Percentiles rank a stretch among this genome's conserved stretches.
These are phyloP conservation scores for Lathyrus tuberosus DNA, from an alignment of 306 rosid genomes.

Conservation along the genomic window DNA sequence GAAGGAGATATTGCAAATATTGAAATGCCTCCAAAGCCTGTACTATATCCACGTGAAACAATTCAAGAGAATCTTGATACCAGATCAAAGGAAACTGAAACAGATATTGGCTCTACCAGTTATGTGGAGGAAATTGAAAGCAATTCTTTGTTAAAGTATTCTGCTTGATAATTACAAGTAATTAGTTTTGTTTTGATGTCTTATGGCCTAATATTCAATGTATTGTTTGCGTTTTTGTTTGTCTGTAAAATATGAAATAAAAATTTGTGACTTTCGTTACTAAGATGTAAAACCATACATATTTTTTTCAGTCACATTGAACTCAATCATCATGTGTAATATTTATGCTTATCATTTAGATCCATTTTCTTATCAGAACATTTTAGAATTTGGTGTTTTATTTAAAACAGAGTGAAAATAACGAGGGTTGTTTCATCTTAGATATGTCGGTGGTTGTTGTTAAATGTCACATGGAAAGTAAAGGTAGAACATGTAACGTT, in stretches of 20 bases:
- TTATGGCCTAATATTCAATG: neutral
- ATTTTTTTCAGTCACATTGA: neutral
- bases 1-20: constrained; percentile 29
- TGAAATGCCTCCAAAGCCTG: constrained; percentile 33
- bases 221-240: neutral
- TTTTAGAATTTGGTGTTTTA: too few species aligned
- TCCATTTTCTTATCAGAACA: too few species aligned
- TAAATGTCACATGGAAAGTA: too few species aligned
- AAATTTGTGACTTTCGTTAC: neutral
- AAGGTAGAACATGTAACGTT: too few species aligned
- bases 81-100: neutral
- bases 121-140: constrained; percentile 5
- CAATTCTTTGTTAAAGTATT: neutral
- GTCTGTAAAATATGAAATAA: neutral
- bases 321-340: too few species aligned
- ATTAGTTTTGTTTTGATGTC: neutral
- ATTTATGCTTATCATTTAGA: too few species aligned
- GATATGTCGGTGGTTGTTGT: too few species aligned
- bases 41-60: constrained; percentile 6
- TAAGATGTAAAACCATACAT: neutral
- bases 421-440: too few species aligned
- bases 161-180: too few species aligned
- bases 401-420: too few species aligned
- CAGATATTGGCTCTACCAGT: neutral
- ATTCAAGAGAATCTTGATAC: constrained; percentile 2